Conservation (phyloP, 495 filamentous ascomycete genomes). For the Annulohypoxylon stygium region DNA sequence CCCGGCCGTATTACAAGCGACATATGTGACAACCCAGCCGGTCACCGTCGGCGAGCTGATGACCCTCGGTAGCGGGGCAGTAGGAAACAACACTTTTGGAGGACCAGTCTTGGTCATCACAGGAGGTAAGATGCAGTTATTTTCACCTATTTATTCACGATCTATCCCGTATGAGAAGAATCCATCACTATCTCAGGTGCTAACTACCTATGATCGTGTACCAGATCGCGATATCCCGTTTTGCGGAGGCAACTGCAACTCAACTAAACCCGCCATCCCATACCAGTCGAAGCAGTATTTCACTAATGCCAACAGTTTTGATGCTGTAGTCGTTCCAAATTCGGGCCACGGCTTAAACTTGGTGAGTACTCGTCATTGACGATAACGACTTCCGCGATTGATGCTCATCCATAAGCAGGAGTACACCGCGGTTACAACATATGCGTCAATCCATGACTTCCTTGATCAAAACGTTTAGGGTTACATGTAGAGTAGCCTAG, state of each 20-base stretch:
- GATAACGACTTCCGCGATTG: background rate
- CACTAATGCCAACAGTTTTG: constrained; percentile 58
- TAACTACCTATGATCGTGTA: background rate
- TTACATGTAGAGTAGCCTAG: background rate
- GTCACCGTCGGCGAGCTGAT: constrained; percentile 65
- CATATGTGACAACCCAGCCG: constrained; percentile 63
- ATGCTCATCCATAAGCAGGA: constrained; percentile 24
- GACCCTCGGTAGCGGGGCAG: constrained; percentile 52
- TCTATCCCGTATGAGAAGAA: background rate
- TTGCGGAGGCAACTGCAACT: constrained; percentile 66
- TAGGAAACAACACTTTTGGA: constrained; percentile 51
- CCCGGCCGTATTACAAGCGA: constrained; percentile 54
- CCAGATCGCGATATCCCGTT: constrained; percentile 63
- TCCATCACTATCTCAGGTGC: background rate
- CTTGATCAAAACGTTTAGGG: constrained; percentile 21
- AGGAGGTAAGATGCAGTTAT: constrained; percentile 47
- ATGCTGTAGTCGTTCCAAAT: constrained; percentile 61
- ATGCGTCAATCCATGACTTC: constrained; percentile 29
- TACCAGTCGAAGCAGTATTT: constrained; percentile 56
- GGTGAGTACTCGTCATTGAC: constrained; percentile 13
- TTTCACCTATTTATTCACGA: background rate
- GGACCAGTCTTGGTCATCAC: constrained; percentile 65
- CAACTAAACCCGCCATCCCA: constrained; percentile 59
- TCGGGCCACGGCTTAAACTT: constrained; percentile 67
- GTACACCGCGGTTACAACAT: constrained; percentile 20